Conservation (phyloP, 306 rosid genomes). For the Cicer arietinum region DNA sequence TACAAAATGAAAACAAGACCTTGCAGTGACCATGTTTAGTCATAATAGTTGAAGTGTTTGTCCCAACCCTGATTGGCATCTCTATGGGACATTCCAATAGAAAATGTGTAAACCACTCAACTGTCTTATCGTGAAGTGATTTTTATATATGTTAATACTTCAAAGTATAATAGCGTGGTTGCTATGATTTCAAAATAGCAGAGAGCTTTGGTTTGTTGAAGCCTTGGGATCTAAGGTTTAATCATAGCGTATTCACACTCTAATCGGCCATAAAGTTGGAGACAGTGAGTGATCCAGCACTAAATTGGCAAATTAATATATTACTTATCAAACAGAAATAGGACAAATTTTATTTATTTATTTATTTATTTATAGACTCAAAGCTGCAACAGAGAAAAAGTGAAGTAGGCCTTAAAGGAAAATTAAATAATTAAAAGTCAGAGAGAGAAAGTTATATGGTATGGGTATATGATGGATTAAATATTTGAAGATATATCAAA, state of each 20-base stretch:
- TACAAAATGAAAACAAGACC: conserved; percentile 5
- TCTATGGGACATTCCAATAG: not conserved
- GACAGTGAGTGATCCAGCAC: no score
- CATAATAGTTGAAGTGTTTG: not conserved
- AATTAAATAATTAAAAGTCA: conserved; percentile 47
- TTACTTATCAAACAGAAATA: no score
- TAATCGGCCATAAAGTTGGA: no score
- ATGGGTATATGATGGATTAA: conserved; percentile 35
- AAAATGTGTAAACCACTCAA: not conserved
- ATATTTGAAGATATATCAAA: conserved; percentile 23
- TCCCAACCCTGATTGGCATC: not conserved
- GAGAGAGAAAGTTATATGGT: conserved; percentile 47
- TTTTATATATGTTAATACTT: not conserved
- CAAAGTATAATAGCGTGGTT: no score
- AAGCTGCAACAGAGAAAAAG: conserved; percentile 45
- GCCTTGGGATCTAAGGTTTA: no score
- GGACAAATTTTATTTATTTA: conserved; percentile 33
- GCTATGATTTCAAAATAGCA: no score
- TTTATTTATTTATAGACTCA: conserved; percentile 1
- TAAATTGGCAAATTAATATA: no score
- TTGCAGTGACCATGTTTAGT: not conserved
- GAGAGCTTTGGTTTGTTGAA: no score
- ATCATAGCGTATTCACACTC: no score
- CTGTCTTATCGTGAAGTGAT: not conserved
- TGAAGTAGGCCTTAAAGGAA: conserved; percentile 44